Conservation (phyloP, 768 basidiomycete species). For the Xanthoconium stramineum region DNA sequence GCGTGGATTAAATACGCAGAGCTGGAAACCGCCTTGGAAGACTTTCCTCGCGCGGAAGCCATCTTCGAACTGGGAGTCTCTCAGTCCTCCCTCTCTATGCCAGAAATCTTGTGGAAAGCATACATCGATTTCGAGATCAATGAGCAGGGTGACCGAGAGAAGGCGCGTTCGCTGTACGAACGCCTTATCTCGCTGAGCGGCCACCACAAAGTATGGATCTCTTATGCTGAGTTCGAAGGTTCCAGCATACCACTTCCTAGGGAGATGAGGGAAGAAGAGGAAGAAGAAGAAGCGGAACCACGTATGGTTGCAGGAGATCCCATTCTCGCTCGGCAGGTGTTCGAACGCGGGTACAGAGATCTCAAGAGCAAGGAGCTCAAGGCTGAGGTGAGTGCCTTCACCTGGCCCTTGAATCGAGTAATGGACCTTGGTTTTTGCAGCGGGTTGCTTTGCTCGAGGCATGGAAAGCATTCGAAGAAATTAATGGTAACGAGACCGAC, state of each 20-base stretch:
- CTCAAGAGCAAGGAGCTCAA: conserved; percentile 79
- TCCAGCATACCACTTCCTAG: conserved; percentile 66
- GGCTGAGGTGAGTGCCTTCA: conserved; percentile 63
- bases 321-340: conserved; percentile 68
- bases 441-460: conserved; percentile 89
- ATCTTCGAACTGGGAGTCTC: conserved; percentile 91
- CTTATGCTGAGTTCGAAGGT: conserved; percentile 90
- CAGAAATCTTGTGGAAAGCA: conserved; percentile 90
- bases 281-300: conserved; percentile 46
- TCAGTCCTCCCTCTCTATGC: conserved; percentile 88
- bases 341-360: conserved; percentile 85
- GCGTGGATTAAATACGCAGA: conserved; percentile 98
- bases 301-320: conserved; percentile 72
- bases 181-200: conserved; percentile 80
- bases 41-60: conserved; percentile 83
- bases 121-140: conserved; percentile 97
- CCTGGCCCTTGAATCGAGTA: neutral
- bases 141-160: conserved; percentile 82
- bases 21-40: conserved; percentile 82
- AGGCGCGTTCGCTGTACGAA: conserved; percentile 84
- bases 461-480: conserved; percentile 93
- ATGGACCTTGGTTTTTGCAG: conserved; percentile 36
- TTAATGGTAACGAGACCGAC: conserved; percentile 68
- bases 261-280: conserved; percentile 65
- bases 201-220: conserved; percentile 97